Evolutionary conservation across 164 flowering plant species (phyloP), one percentile per base, ranked within the genome.

Genomic region (Annona cherimola): DNA sequence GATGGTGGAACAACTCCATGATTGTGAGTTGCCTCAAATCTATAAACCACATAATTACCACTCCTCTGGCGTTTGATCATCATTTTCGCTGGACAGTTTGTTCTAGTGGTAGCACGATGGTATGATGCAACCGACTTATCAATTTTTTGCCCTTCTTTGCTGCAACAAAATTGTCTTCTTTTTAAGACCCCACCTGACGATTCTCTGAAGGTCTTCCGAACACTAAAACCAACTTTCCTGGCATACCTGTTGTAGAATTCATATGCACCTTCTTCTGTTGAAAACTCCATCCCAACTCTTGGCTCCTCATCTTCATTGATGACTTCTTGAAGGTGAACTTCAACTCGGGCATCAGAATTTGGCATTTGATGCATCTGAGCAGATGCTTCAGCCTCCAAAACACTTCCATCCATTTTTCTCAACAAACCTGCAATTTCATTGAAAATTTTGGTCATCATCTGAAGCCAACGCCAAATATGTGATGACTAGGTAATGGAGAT

Each of bases 1-100:
- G 45, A 42, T 12, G 68, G 57, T 19, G 68, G 42, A n/a, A 19
- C 74, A 71, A 71, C 68, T 35, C 64, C 74, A 14, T 71, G 74
- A 45, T 71, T 71, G 46, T 71, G 61, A n/a, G 45, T 45, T 16
- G 64, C 74, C 40, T 40, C 39, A 63, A 71, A 63, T 3, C 64
- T 44, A 3, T 18, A 45, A 19, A 71, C 16, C 11, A 11, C 3
- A 60, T 74, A 69, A 5, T 61, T 73, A 2, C 67, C 43, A 63
- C 11, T 39, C 18, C 19, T 16, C 14, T 18, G 19, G 5, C 35
- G 57, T 4, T 11, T 45, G 11, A 63, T 26, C 4, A 50, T 61
- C 66, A 70, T 60, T 19, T 35, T 12, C 18, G 73, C 67, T 42
- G 18, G 11, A 59, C 73, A 70, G 20, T 20, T 35, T 9, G 66